Conservation (phyloP, 23 red algal genomes). For the Cyanidiococcus yangmingshanensis region DNA sequence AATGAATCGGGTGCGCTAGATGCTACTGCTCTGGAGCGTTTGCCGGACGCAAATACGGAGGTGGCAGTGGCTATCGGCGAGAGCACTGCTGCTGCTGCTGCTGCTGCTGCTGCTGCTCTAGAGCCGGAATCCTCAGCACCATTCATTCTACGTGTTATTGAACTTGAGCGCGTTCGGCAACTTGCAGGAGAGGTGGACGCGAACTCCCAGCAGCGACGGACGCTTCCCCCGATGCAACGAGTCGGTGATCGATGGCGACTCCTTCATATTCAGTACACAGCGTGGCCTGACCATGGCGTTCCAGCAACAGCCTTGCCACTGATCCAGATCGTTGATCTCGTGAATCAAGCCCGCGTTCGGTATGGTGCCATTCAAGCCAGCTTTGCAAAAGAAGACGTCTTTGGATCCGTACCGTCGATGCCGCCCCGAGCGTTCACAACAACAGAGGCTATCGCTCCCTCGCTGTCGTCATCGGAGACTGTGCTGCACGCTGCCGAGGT, state of each 20-base stretch:
- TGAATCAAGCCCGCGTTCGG: background rate
- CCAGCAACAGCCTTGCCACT: conserved; percentile 37
- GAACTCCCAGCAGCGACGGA: background rate
- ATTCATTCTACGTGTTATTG: conserved; percentile 1
- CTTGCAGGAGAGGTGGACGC: background rate
- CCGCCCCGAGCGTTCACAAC: background rate
- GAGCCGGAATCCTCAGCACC: background rate
- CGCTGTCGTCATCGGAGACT: background rate
- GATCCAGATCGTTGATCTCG: conserved; percentile 27
- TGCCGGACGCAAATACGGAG: background rate
- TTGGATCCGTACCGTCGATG: too few relatives aligned
- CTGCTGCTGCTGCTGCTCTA: background rate
- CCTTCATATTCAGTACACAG: conserved; percentile 63
- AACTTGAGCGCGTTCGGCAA: background rate
- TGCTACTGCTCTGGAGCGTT: background rate
- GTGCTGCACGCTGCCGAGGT: background rate
- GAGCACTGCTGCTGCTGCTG: background rate
- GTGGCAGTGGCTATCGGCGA: too few relatives aligned
- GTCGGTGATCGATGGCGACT: conserved; percentile 24
- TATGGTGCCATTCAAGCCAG: background rate
- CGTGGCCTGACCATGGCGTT: conserved; percentile 86
- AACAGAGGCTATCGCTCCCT: background rate
- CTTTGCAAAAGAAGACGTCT: conserved; percentile 18
- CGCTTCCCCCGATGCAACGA: background rate
- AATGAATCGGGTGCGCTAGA: background rate